A percentile compares a stretch with the other conserved stretches of the same genome.
phyloP scores from a whole-genome alignment of 257 asterid species.

The Nyctanthes arbortristis region DNA sequence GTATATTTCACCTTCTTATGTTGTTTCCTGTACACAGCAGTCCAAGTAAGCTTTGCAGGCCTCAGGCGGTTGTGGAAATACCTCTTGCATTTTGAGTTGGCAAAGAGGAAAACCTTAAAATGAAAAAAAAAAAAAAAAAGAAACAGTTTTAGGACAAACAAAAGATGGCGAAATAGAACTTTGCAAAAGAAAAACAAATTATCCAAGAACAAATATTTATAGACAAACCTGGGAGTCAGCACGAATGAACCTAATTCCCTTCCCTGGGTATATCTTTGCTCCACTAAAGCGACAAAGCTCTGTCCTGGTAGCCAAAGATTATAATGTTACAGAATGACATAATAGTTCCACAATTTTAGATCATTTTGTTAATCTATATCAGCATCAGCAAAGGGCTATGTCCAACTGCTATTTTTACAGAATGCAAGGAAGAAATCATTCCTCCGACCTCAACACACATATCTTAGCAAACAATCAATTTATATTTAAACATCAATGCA shows the following conservation, averaged over 20 bases:
- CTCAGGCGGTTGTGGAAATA: constrained; percentile 57
- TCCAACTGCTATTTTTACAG: neutral
- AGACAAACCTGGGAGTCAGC: constrained; percentile 30
- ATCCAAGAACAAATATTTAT: neutral
- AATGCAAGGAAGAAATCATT: neutral
- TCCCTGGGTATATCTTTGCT: constrained; percentile 31
- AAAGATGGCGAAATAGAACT: neutral
- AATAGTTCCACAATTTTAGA: neutral
- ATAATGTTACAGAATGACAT: neutral
- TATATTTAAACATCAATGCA: neutral
- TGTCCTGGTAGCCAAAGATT: constrained; percentile 20
- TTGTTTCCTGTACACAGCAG: constrained; percentile 63
- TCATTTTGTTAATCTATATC: neutral
- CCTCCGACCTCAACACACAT: neutral
- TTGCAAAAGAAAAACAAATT: neutral
- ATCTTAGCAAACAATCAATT: neutral
- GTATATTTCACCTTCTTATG: constrained; percentile 47
- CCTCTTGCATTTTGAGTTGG: constrained; percentile 64
- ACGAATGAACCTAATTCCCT: constrained; percentile 35
- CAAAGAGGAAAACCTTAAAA: constrained; percentile 52
- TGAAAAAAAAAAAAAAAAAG: too few relatives aligned
- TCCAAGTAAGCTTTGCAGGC: constrained; percentile 66
- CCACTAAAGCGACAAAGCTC: constrained; percentile 36
- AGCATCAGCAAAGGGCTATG: neutral
- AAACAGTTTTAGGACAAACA: neutral